A percentile compares a stretch with the other conserved stretches of the same genome.
Conservation (phyloP, 2,329 filamentous ascomycete genomes). For the Fusarium nelsonii region DNA sequence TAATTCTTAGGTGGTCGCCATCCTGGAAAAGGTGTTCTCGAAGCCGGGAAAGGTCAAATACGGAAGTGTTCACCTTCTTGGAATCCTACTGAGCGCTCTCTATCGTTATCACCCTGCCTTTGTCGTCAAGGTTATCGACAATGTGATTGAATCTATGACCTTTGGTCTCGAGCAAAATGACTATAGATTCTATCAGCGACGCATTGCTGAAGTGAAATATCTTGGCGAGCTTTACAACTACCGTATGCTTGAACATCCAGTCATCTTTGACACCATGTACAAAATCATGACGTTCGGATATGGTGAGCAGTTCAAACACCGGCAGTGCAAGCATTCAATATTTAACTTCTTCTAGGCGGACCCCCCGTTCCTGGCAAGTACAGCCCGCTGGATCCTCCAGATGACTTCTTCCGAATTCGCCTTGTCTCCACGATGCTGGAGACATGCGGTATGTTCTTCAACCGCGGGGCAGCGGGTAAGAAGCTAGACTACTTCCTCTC, state of each 20-base stretch:
- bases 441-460: conserved; percentile 96
- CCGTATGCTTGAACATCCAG: conserved; percentile 92
- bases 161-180: conserved; percentile 95
- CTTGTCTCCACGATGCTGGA: conserved; percentile 90
- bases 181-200: conserved; percentile 95
- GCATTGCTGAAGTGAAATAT: conserved; percentile 96
- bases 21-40: conserved; percentile 91
- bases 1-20: conserved; percentile 70
- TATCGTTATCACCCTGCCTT: conserved; percentile 94
- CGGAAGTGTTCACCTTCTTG: conserved; percentile 93
- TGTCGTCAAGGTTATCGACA: conserved; percentile 90
- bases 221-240: conserved; percentile 98
- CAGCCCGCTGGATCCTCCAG: conserved; percentile 85
- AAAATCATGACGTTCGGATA: conserved; percentile 95
- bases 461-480: conserved; percentile 91
- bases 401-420: conserved; percentile 96
- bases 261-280: conserved; percentile 96
- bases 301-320: conserved; percentile 57
- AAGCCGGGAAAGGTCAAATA: conserved; percentile 98
- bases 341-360: conserved; percentile 66
- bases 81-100: conserved; percentile 87
- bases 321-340: neutral
- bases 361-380: conserved; percentile 82
- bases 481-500: conserved; percentile 98
- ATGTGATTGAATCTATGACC: conserved; percentile 87